A percentile compares a stretch with the other conserved stretches of the same genome.
These are phyloP conservation scores for Moniliophthora roreri DNA, from an alignment of 1,284 basidiomycete species.

Conservation along the genomic window DNA sequence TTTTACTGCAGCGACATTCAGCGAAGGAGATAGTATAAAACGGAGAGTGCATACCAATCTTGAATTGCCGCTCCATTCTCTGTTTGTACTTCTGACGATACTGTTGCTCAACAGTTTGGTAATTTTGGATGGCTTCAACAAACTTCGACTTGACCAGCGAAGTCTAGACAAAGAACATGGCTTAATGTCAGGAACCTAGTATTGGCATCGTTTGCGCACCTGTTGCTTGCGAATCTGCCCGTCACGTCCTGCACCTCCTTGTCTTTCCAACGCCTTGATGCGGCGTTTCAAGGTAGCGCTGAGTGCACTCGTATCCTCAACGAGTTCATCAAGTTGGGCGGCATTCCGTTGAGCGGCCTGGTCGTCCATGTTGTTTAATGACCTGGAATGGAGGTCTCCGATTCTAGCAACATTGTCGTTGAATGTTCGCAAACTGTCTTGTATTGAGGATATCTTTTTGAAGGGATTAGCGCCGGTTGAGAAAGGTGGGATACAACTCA, in stretches of 20 bases:
- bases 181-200: not conserved
- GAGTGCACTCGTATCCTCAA: conserved; percentile 76
- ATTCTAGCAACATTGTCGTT: conserved; percentile 72
- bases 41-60: conserved; percentile 65
- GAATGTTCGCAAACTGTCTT: conserved; percentile 69
- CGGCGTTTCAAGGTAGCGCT: conserved; percentile 76
- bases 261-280: conserved; percentile 77
- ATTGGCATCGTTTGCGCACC: conserved; percentile 38
- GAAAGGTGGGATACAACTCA: conserved; percentile 28
- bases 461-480: conserved; percentile 6
- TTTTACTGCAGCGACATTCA: conserved; percentile 62
- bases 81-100: conserved; percentile 93
- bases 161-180: conserved; percentile 42
- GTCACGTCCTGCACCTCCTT: conserved; percentile 72
- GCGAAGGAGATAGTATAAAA: conserved; percentile 5
- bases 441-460: conserved; percentile 65
- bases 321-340: conserved; percentile 69
- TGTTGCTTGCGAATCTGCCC: conserved; percentile 84
- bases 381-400: conserved; percentile 71
- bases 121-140: conserved; percentile 82
- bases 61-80: conserved; percentile 94
- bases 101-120: conserved; percentile 91
- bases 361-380: conserved; percentile 80
- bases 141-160: conserved; percentile 81
- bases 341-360: conserved; percentile 59